A percentile compares a stretch with the other conserved stretches of the same genome.
Evolutionary conservation across 2,329 filamentous ascomycete genomes (phyloP).

Genomic region (Colletotrichum eremochloae): DNA sequence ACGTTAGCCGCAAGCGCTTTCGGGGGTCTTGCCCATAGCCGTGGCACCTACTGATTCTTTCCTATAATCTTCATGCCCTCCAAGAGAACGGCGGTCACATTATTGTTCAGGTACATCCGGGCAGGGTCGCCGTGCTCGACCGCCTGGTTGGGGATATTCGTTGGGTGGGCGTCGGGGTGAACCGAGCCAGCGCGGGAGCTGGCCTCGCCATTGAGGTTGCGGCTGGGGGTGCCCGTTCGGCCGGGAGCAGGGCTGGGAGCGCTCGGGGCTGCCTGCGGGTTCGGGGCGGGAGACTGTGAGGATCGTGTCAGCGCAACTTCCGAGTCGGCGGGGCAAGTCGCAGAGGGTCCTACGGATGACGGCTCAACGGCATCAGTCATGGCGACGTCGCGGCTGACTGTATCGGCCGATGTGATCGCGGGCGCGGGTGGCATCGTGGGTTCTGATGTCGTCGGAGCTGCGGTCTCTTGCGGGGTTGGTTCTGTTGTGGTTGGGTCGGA

Average conservation of each 20-base stretch:
- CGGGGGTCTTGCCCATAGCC: slow-evolving; percentile 12
- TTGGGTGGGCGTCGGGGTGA: slow-evolving; percentile 65
- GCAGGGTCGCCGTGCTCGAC: slow-evolving; percentile 76
- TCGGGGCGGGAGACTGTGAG: slow-evolving; percentile 56
- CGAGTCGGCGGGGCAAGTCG: too few species aligned
- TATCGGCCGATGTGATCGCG: slow-evolving; percentile 19
- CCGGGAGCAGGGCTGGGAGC: slow-evolving; percentile 58
- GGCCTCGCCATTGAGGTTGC: slow-evolving; percentile 51
- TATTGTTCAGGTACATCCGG: slow-evolving; percentile 78
- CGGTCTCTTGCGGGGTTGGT: slow-evolving; percentile 33
- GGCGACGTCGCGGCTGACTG: slow-evolving; percentile 50
- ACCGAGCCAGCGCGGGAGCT: slow-evolving; percentile 69
- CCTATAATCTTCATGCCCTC: slow-evolving; percentile 82
- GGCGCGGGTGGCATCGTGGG: slow-evolving; percentile 28
- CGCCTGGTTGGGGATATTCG: slow-evolving; percentile 69
- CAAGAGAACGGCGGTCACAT: slow-evolving; percentile 75
- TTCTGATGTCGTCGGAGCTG: slow-evolving; percentile 36
- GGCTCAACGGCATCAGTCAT: slow-evolving; percentile 62
- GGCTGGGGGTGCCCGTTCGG: slow-evolving; percentile 64
- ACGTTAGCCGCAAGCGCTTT: slow-evolving; percentile 11
- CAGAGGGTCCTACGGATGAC: slow-evolving; percentile 52
- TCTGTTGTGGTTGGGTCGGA: slow-evolving; percentile 32
- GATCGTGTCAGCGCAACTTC: slow-evolving; percentile 19
- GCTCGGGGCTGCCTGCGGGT: slow-evolving; percentile 47
- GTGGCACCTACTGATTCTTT: slow-evolving; percentile 72